Percentiles rank a stretch among this genome's conserved stretches.
phyloP scores from a whole-genome alignment of 2,329 filamentous ascomycete genomes.

The Ophiosphaerella korrae region DNA sequence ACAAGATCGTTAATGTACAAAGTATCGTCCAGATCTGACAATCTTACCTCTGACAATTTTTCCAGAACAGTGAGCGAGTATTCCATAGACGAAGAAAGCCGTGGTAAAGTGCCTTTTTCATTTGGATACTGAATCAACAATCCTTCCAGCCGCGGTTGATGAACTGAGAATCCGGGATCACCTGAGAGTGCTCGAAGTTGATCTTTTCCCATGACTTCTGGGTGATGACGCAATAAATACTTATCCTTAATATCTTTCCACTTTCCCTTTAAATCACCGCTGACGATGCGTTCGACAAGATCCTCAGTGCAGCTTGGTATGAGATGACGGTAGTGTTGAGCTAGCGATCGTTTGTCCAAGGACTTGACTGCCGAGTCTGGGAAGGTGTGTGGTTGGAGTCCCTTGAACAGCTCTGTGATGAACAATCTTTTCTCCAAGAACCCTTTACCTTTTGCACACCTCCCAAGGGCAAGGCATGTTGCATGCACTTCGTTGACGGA shows the following conservation, averaged over 20 bases:
- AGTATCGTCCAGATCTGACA: background rate
- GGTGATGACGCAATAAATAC: constrained; percentile 20
- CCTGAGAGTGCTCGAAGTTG: constrained; percentile 13
- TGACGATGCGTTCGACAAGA: constrained; percentile 15
- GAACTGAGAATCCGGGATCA: background rate
- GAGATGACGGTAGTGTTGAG: constrained; percentile 22
- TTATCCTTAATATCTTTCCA: constrained; percentile 9
- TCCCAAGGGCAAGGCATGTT: constrained; percentile 23
- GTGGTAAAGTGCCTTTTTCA: background rate
- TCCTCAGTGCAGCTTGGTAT: constrained; percentile 28
- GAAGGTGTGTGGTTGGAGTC: constrained; percentile 24
- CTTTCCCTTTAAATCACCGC: constrained; percentile 1
- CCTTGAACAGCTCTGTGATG: constrained; percentile 28
- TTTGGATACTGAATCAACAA: constrained; percentile 19
- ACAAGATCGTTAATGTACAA: constrained; percentile 22
- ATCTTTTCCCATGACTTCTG: constrained; percentile 17
- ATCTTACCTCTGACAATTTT: constrained; percentile 7
- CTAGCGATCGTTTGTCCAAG: constrained; percentile 25
- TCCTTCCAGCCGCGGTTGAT: constrained; percentile 5
- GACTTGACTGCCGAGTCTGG: constrained; percentile 14
- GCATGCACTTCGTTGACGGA: constrained; percentile 31
- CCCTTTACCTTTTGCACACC: constrained; percentile 16
- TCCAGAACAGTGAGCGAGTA: constrained; percentile 29
- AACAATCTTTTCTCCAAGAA: constrained; percentile 18
- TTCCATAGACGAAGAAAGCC: constrained; percentile 35